A percentile compares a stretch with the other conserved stretches of the same genome.
These are phyloP conservation scores for Backusella australiensis DNA, from an alignment of 192 early-diverging fungal genomes.

Conservation along the genomic window DNA sequence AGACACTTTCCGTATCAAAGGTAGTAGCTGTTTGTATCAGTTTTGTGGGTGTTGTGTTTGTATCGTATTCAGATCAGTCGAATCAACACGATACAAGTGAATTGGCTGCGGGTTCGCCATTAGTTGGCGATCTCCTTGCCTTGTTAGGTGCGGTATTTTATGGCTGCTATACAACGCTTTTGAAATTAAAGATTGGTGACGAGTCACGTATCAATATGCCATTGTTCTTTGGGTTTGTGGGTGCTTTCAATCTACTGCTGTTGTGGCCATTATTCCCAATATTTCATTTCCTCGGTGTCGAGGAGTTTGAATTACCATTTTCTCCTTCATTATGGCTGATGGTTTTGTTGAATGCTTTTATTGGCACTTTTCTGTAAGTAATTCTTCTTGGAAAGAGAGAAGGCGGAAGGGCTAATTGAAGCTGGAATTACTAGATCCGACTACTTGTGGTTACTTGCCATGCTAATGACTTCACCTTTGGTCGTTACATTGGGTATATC, in stretches of 20 bases:
- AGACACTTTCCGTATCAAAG: constrained; percentile 53
- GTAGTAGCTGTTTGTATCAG: constrained; percentile 60
- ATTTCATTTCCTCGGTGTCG: constrained; percentile 59
- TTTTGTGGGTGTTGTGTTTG: constrained; percentile 61
- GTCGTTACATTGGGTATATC: constrained; percentile 77
- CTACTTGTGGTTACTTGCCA: constrained; percentile 73
- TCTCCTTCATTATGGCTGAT: constrained; percentile 53
- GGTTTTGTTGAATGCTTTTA: constrained; percentile 67
- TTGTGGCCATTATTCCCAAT: constrained; percentile 66
- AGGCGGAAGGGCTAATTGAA: neutral
- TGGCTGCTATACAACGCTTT: constrained; percentile 70
- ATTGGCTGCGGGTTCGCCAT: neutral
- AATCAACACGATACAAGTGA: constrained; percentile 20
- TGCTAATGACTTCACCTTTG: constrained; percentile 82
- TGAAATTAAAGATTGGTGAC: constrained; percentile 68
- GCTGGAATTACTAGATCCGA: constrained; percentile 52
- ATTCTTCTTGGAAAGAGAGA: neutral
- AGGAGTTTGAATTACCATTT: constrained; percentile 62
- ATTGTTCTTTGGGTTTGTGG: constrained; percentile 80
- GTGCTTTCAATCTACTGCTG: constrained; percentile 63
- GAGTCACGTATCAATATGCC: constrained; percentile 68
- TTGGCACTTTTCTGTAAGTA: constrained; percentile 74
- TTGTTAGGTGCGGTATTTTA: constrained; percentile 74
- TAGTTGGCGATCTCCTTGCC: constrained; percentile 69
- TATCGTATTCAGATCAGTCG: constrained; percentile 48